A percentile compares a stretch with the other conserved stretches of the same genome.
Evolutionary conservation across 495 filamentous ascomycete species (phyloP).

Genomic region (Platismatia glauca): DNA sequence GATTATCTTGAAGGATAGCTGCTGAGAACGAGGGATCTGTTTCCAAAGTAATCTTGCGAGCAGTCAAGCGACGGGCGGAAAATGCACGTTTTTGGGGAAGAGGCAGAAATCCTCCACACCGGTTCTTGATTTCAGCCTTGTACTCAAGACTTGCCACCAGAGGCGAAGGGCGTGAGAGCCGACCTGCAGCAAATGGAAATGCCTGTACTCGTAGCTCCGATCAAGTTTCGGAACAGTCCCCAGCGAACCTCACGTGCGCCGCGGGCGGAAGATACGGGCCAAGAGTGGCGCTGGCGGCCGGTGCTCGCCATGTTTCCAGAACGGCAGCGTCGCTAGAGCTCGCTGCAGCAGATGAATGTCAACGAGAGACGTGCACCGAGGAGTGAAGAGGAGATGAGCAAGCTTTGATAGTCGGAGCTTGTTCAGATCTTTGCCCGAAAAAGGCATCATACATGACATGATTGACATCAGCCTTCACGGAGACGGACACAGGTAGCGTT

Average conservation of each 20-base stretch:
- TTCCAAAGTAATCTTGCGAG: neutral
- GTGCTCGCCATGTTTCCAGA: slow-evolving; percentile 11
- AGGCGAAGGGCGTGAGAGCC: too few species aligned
- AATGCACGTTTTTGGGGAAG: neutral
- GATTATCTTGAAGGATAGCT: slow-evolving; percentile 15
- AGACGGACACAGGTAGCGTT: too few species aligned
- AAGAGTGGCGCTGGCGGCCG: slow-evolving; percentile 5
- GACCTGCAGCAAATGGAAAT: too few species aligned
- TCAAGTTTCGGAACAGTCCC: too few species aligned
- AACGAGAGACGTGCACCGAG: neutral
- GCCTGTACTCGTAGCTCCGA: too few species aligned
- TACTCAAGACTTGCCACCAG: too few species aligned
- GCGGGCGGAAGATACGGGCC: neutral
- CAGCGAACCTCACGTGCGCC: too few species aligned
- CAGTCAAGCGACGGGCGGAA: neutral
- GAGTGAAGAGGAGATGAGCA: neutral
- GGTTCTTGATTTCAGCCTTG: too few species aligned
- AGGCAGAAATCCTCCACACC: slow-evolving; percentile 15
- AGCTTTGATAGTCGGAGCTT: too few species aligned
- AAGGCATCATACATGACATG: too few species aligned
- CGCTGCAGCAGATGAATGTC: neutral
- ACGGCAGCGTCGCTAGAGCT: slow-evolving; percentile 8
- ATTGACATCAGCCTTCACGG: too few species aligned
- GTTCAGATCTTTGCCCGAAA: too few species aligned
- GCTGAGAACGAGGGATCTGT: neutral